Percentiles rank a stretch among this genome's conserved stretches.
Evolutionary conservation across 176 grass and related monocot genomes (phyloP).

Genomic region (Melocanna baccifera): DNA sequence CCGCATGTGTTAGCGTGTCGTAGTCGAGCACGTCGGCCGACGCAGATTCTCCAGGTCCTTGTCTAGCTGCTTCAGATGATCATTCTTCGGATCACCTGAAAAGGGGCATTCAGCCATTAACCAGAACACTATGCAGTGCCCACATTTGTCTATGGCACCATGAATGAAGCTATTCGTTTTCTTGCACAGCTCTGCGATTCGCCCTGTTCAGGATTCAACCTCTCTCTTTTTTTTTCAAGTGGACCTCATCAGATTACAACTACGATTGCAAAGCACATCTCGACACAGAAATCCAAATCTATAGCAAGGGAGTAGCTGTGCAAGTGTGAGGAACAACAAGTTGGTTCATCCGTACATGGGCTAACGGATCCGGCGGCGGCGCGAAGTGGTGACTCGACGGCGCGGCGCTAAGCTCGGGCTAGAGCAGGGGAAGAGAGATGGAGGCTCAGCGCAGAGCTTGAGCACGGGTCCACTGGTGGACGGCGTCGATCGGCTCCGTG

Average conservation of each 20-base stretch:
- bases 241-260: neutral
- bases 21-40: constrained; percentile 54
- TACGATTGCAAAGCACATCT: neutral
- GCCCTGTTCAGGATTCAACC: neutral
- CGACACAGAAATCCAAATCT: neutral
- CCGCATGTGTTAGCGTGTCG: constrained; percentile 30
- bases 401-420: too few species aligned
- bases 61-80: constrained; percentile 45
- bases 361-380: too few species aligned
- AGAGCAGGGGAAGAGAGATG: too few species aligned
- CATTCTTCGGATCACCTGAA: constrained; percentile 54
- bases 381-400: too few species aligned
- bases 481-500: too few species aligned
- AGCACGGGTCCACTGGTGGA: too few species aligned
- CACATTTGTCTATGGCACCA: neutral
- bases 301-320: neutral
- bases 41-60: constrained; percentile 52
- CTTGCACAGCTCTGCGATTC: neutral
- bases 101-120: neutral
- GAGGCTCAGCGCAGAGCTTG: too few species aligned
- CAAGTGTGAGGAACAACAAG: too few species aligned
- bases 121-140: neutral
- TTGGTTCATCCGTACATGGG: too few species aligned
- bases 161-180: neutral
- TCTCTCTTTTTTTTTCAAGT: neutral